A percentile compares a stretch with the other conserved stretches of the same genome.
These are phyloP conservation scores for Pulveroboletus sp. DNA, from an alignment of 1,284 basidiomycete species.

Conservation along the genomic window DNA sequence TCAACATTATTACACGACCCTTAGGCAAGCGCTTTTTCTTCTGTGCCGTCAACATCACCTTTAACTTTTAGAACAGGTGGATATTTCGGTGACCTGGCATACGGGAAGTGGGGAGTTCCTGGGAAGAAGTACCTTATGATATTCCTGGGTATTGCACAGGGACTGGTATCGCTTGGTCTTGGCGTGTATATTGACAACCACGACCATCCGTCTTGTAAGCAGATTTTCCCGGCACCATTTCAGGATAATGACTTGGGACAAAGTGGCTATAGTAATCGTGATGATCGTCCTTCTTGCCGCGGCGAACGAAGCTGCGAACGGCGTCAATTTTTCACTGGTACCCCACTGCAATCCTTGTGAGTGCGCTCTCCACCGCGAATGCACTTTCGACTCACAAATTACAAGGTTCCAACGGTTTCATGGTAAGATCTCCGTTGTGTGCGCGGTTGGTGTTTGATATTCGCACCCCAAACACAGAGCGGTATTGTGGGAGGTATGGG, in stretches of 20 bases:
- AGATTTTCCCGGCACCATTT: not conserved
- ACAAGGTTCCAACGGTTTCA: not conserved
- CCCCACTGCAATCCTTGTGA: not conserved
- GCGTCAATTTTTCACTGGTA: not conserved
- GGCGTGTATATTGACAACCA: not conserved
- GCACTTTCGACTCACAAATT: not conserved
- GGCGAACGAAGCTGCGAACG: not conserved
- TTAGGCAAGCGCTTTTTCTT: not conserved
- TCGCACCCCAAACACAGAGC: too few relatives aligned
- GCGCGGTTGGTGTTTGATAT: too few relatives aligned
- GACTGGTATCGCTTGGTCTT: not conserved
- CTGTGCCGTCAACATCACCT: not conserved
- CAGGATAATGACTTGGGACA: not conserved
- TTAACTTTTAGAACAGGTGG: not conserved
- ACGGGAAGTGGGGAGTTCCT: not conserved
- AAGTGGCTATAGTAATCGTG: not conserved
- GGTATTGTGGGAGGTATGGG: too few relatives aligned
- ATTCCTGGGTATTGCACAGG: not conserved
- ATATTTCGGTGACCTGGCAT: not conserved
- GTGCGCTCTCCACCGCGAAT: not conserved
- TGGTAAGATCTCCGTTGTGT: not conserved
- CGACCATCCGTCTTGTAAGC: not conserved
- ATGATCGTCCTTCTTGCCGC: not conserved
- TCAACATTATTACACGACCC: not conserved
- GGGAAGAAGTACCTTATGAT: not conserved